Percentiles rank a stretch among this genome's conserved stretches.
phyloP scores from a whole-genome alignment of 2,329 filamentous ascomycete species.

The Helotiales sp. region DNA sequence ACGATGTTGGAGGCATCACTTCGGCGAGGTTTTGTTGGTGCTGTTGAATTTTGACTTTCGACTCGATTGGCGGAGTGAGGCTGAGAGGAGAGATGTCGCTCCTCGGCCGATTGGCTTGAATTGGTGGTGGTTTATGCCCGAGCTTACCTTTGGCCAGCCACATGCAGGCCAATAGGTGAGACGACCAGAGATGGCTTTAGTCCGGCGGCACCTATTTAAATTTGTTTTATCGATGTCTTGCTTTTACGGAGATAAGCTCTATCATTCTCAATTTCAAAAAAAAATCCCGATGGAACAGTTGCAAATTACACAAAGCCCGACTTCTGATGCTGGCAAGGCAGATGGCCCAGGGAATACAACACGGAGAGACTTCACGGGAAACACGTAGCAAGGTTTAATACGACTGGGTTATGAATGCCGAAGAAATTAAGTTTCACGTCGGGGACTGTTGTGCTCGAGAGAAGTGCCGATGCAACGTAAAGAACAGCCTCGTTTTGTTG shows the following conservation, averaged over 20 bases:
- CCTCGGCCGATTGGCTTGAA: conserved; percentile 3
- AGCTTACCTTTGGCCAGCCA: neutral
- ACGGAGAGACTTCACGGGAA: neutral
- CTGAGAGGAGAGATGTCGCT: neutral
- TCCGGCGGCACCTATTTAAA: neutral
- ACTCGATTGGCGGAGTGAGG: neutral
- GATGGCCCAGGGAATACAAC: neutral
- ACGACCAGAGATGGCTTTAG: neutral
- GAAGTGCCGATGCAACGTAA: neutral
- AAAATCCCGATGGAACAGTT: no score
- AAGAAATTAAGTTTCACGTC: neutral
- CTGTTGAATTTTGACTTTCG: neutral
- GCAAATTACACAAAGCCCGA: no score
- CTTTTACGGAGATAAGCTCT: no score
- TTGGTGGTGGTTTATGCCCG: neutral
- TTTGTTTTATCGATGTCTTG: neutral
- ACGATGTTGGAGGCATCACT: neutral
- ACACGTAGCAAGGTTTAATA: neutral
- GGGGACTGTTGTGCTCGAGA: neutral
- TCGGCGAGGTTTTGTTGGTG: neutral
- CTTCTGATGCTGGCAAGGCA: neutral
- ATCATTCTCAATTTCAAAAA: no score
- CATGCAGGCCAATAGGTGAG: neutral
- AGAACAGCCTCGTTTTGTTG: neutral
- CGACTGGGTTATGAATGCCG: neutral